Evolutionary conservation across 2,329 filamentous ascomycete genomes (phyloP), one percentile per base, ranked within the genome.

Genomic region (Aspergillus japonicus): DNA sequence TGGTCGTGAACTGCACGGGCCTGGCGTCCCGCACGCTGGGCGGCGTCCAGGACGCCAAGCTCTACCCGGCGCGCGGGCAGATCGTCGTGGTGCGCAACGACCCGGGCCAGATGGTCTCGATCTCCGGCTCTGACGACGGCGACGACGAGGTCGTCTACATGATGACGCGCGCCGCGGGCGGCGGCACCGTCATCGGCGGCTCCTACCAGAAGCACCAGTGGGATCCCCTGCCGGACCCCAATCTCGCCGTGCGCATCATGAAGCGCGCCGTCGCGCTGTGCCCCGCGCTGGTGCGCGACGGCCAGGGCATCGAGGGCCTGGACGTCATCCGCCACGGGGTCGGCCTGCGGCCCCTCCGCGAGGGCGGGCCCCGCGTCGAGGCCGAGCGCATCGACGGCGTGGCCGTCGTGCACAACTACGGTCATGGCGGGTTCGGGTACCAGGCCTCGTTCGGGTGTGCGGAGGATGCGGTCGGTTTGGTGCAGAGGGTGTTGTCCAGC

Each of bases 1-100:
- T 96, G 2, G 79, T 96, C 1, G 79, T 98, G 66, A 98, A 98
- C 73, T 91, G 91, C 66, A 94, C 92, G 0, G 94, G 93, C 0
- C 80, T 98, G 7, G 83, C 88, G 7, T 87, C 92, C 0, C 83
- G 83, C 48, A 87, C 83, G 58, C 85, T 98, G 1, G 92, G 91
- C 8, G 94, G 94, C 42, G 93, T 98, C 0, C 81, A 85, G 75
- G 94, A 98, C 71, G 74, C 78, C 60, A 84, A 82, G 4, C 83
- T 98, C 64, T 83, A 87, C 56, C 93, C 94, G 0, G 88, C 85
- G 1, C 86, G 94, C 3, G 94, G 92, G 4, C 94, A 98, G 77
- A 86, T 91, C 16, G 90, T 96, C 0, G 74, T 96, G 0, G 91
- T 96, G 23, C 82, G 92, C 59, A 96, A 96, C 76, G 87, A 90